phyloP scores from a whole-genome alignment of 108 stramenopile species.

The Cyclostephanos invisitatus region DNA sequence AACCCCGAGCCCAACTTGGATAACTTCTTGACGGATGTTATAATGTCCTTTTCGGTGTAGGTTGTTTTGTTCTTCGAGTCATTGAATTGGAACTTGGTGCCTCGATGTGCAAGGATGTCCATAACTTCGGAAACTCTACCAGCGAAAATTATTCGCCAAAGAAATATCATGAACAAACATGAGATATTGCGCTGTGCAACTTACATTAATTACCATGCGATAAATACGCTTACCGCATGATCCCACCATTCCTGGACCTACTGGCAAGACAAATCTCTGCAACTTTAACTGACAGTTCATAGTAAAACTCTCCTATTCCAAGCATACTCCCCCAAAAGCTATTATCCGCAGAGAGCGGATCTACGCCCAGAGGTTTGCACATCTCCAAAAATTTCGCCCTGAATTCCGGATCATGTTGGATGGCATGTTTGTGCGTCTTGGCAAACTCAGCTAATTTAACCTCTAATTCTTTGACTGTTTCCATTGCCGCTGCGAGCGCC shows the following conservation, averaged over 20 bases:
- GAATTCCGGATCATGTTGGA: slow-evolving; percentile 91
- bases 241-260: slow-evolving; percentile 91
- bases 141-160: background rate
- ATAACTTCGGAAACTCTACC: slow-evolving; percentile 69
- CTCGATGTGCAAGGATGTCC: slow-evolving; percentile 60
- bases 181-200: background rate
- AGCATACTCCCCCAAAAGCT: slow-evolving; percentile 72
- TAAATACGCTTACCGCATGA: slow-evolving; percentile 59
- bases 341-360: slow-evolving; percentile 76
- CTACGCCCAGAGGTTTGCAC: slow-evolving; percentile 90
- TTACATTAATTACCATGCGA: background rate
- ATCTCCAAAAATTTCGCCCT: slow-evolving; percentile 93
- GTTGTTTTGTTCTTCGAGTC: slow-evolving; percentile 38
- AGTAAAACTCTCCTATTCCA: slow-evolving; percentile 95
- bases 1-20: slow-evolving; percentile 82
- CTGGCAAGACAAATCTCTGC: slow-evolving; percentile 93
- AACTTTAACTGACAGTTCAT: slow-evolving; percentile 97
- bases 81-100: slow-evolving; percentile 56
- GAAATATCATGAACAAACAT: background rate
- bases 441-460: slow-evolving; percentile 87
- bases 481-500: slow-evolving; percentile 73
- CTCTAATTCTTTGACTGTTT: slow-evolving; percentile 79
- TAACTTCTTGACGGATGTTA: slow-evolving; percentile 78
- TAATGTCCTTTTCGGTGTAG: slow-evolving; percentile 72
- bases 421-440: slow-evolving; percentile 84